Evolutionary conservation across 1,284 basidiomycete genomes (phyloP), one percentile per base, ranked within the genome.

Genomic region (Leccinum fallax): DNA sequence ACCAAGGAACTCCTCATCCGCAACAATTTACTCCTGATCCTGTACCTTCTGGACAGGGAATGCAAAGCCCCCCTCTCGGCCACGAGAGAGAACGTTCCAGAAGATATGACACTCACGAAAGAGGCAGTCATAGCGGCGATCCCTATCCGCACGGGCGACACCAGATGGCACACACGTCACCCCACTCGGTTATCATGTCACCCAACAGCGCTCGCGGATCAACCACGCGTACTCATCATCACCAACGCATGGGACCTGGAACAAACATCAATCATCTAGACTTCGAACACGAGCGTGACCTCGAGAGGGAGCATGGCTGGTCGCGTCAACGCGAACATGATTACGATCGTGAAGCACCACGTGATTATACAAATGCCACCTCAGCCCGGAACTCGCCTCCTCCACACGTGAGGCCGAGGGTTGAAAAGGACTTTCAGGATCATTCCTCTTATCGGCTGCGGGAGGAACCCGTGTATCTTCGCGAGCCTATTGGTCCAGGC

Each of bases 171-270:
- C 79, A 77, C 57, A 56, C 79, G 51, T 79, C 75, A 32, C 71
- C 77, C 28, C 78, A 77, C 48, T 71, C 79, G 7, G 67, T 75
- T 32, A 51, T 74, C 59, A 57, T 76, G 63, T 73, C 74, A 58
- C 76, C 76, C 46, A 66, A 63, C 30, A 67, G 66, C 58, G 61
- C 65, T 66, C 76, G 61, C 75, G 79, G 64, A 73, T 77, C 64
- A 78, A 60, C 66, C 28, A 59, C 71, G 60, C 78, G 79, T 62
- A 72, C 83, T 49, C 89, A 90, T 71, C 80, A 80, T 65, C 88
- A 90, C 72, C 88, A 89, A 74, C 85, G 86, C 62, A 69, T 87
- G 65, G 88, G 85, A 5, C 86, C 87, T 52, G 86, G 81, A 7
- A 80, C 84, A 28, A 85, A 82, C 66, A 80, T 87, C 49, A 82